Evolutionary conservation across 2,329 filamentous ascomycete species (phyloP).

Genomic region (Colletotrichum sp.): DNA sequence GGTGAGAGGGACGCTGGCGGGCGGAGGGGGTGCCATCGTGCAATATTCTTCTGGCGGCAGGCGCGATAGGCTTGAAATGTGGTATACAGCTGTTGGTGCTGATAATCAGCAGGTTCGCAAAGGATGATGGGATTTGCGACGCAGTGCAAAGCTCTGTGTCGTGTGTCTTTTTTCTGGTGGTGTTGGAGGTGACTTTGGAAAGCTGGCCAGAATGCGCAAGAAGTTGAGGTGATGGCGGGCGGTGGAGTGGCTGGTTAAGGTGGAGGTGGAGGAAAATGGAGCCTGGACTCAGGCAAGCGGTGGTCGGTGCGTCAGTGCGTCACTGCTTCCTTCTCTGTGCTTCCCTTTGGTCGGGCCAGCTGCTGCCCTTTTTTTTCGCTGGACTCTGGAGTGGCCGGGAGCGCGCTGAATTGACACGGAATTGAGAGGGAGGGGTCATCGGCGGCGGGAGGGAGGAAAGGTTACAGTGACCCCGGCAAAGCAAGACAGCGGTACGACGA

Average conservation of each 20-base stretch:
- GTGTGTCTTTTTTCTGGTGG: constrained; percentile 6
- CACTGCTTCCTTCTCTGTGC: constrained; percentile 11
- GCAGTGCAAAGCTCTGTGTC: not conserved
- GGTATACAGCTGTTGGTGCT: not conserved
- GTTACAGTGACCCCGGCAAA: not conserved
- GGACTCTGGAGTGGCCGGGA: not conserved
- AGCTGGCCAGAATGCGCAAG: constrained; percentile 22
- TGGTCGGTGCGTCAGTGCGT: constrained; percentile 22
- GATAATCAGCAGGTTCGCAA: not conserved
- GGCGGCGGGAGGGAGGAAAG: not conserved
- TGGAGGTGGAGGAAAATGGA: constrained; percentile 15
- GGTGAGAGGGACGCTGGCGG: constrained; percentile 70
- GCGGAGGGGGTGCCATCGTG: constrained; percentile 67
- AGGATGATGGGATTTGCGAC: not conserved
- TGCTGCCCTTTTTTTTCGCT: not conserved
- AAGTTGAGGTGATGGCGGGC: constrained; percentile 12
- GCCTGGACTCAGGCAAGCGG: constrained; percentile 12
- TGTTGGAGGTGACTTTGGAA: constrained; percentile 6
- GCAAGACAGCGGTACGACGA: not conserved
- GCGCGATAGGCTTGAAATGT: not conserved
- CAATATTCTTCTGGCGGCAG: not conserved
- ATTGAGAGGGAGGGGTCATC: not conserved
- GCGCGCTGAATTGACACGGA: not conserved
- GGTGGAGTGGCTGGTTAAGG: constrained; percentile 18
- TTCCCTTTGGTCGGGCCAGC: constrained; percentile 2